Evolutionary conservation across 2,329 filamentous ascomycete genomes (phyloP), one percentile per base, ranked within the genome.

Genomic region (Verticillium isaacii): DNA sequence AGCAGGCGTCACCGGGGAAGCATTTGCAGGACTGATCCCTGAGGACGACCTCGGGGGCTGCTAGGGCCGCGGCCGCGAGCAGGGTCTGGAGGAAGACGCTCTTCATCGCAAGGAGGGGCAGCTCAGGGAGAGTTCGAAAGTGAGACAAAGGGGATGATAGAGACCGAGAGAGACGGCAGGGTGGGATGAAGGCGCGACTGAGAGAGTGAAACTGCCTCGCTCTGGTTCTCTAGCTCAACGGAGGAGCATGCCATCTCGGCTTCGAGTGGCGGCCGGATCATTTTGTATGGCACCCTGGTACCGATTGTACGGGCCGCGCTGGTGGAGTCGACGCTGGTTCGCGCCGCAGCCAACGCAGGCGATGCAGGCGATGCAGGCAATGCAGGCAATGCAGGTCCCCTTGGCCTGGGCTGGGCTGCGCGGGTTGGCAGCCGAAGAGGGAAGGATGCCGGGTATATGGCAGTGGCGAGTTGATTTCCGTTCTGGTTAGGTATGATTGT

Each of bases 1-100:
- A 74, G 1, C 68, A 56, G 8, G 60, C 25, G 19, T 74, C 72
- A 4, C 71, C 69, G 1, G 72, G 73, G 58, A 66, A 68, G 1
- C 67, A 64, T 60, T 74, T 74, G 62, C 72, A 74, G 36, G 25
- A 12, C 25, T 39, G 8, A 11, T 25, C 57, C 37, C 45, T 32
- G n/a, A n/a, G 15, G 36, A 58, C 34, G 9, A 39, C 36, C 55
- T 57, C 34, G 17, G 32, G 32, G 23, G 39, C 37, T n/a, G 57
- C 9, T 15, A 29, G 17, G 37, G 37, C 57, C 39, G 57, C n/a
- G 11, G n/a, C 39, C 23, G 57, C 36, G 15, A 57, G 32, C 32
- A 36, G 19, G 55, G 55, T 32, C 17, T 32, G 34, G n/a, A 58
- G 9, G 37, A 58, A n/a, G 37, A 41, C 32, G 55, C n/a, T 23